These are phyloP conservation scores for Gamsiella multidivaricata DNA, from an alignment of 192 early-diverging fungal species.

Conservation along the genomic window DNA sequence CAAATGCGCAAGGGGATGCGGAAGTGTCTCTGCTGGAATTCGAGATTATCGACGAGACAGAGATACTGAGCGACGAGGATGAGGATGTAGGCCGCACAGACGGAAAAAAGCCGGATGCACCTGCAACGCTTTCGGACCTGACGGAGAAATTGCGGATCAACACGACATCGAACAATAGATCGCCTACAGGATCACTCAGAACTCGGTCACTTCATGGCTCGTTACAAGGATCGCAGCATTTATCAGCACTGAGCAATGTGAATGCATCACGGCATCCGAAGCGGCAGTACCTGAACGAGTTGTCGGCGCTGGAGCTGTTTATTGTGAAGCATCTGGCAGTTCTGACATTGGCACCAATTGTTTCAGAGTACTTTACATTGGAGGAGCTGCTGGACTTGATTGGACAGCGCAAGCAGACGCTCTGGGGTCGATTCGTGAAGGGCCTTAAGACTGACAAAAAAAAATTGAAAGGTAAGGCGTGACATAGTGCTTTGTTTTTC, in stretches of 20 bases:
- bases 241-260: background rate
- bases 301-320: constrained; percentile 83
- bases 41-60: constrained; percentile 41
- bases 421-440: constrained; percentile 81
- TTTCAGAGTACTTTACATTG: constrained; percentile 74
- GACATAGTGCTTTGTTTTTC: background rate
- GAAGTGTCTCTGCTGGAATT: constrained; percentile 26
- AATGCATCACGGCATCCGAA: constrained; percentile 24
- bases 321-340: constrained; percentile 89
- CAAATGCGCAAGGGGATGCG: background rate
- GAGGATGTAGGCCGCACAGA: constrained; percentile 4
- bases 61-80: constrained; percentile 19
- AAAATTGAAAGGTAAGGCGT: constrained; percentile 50
- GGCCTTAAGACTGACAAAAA: constrained; percentile 68
- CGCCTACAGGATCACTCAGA: constrained; percentile 18
- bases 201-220: constrained; percentile 3
- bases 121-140: constrained; percentile 29
- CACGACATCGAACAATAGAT: constrained; percentile 48
- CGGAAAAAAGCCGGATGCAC: constrained; percentile 5
- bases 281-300: constrained; percentile 69
- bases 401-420: constrained; percentile 75
- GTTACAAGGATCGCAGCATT: constrained; percentile 15
- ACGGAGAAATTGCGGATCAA: constrained; percentile 37
- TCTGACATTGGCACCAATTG: constrained; percentile 72
- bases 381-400: constrained; percentile 84